phyloP scores from a whole-genome alignment of 768 basidiomycete genomes.

The Lactarius sanguifluus region DNA sequence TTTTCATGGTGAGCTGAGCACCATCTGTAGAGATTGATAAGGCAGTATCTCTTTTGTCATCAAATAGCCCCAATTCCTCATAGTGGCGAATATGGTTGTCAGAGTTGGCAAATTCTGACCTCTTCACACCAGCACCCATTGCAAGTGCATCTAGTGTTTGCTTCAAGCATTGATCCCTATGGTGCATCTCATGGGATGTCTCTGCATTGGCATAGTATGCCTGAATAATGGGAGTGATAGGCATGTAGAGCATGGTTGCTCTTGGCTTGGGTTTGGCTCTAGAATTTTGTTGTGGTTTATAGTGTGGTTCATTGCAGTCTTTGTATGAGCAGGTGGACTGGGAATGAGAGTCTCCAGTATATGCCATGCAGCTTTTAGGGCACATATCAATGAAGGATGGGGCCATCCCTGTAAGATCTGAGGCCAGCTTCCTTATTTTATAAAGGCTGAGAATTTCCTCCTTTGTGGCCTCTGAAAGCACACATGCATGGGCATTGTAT shows the following conservation, averaged over 20 bases:
- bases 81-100: neutral
- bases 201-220: slow-evolving; percentile 10
- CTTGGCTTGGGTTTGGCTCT: too few species aligned
- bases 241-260: too few species aligned
- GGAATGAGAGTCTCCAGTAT: neutral
- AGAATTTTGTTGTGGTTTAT: too few species aligned
- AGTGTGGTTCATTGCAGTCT: too few species aligned
- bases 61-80: neutral
- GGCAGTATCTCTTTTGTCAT: slow-evolving; percentile 30
- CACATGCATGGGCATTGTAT: too few species aligned
- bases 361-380: slow-evolving; percentile 7
- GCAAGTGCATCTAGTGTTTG: neutral
- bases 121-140: neutral
- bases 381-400: too few species aligned
- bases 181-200: neutral
- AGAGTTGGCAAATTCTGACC: slow-evolving; percentile 6
- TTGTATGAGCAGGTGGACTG: neutral
- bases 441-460: too few species aligned
- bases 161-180: slow-evolving; percentile 1
- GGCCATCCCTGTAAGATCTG: too few species aligned
- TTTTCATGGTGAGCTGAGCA: slow-evolving; percentile 39
- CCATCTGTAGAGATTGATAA: slow-evolving; percentile 35
- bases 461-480: too few species aligned
- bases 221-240: too few species aligned
- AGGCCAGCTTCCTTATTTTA: too few species aligned